Conservation (phyloP, 257 asterid genomes). For the Solanum paucissectum region DNA sequence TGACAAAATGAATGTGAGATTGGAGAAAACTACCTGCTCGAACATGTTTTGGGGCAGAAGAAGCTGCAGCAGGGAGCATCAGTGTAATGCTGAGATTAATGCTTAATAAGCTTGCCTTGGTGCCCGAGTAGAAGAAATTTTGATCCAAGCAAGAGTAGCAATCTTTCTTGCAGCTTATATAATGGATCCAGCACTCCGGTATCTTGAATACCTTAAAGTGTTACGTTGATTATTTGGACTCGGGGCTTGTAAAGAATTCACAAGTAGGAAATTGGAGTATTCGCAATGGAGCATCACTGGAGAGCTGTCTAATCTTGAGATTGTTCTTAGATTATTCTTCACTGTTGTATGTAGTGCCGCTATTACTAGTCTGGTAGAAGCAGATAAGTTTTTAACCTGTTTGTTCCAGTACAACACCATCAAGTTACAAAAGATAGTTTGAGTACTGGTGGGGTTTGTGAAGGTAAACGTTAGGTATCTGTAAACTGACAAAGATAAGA, state of each 20-base stretch:
- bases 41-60: slow-evolving; percentile 94
- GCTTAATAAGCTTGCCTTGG: slow-evolving; percentile 24
- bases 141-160: neutral
- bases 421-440: neutral
- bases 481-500: neutral
- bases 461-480: neutral
- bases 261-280: neutral
- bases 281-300: neutral
- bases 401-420: neutral
- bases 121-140: neutral
- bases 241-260: slow-evolving; percentile 2
- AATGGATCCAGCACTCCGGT: neutral
- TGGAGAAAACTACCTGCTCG: slow-evolving; percentile 72
- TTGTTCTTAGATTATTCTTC: neutral
- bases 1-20: slow-evolving; percentile 45
- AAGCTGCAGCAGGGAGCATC: slow-evolving; percentile 94
- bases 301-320: neutral
- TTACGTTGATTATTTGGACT: neutral
- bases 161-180: neutral
- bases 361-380: neutral
- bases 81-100: slow-evolving; percentile 89
- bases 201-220: neutral
- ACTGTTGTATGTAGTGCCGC: neutral
- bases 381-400: neutral
- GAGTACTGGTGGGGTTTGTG: neutral